Evolutionary conservation across 73 alveolate genomes (phyloP).

Genomic region (Effrenium voratum): DNA sequence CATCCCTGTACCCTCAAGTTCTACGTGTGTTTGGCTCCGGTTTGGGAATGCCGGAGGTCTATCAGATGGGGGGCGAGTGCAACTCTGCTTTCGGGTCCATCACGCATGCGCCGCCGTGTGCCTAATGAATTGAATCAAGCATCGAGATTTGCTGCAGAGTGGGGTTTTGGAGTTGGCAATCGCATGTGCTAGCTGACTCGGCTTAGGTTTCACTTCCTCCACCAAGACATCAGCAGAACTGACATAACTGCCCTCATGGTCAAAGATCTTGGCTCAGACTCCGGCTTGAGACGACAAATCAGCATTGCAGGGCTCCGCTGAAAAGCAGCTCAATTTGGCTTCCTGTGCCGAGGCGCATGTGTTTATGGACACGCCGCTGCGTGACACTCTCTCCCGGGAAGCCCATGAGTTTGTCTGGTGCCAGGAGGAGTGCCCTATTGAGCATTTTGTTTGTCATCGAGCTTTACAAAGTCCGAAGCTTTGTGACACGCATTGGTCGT

Average conservation of each 20-base stretch:
- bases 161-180: not conserved
- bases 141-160: not conserved
- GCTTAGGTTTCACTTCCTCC: conserved; percentile 29
- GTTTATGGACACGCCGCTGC: conserved; percentile 67
- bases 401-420: conserved; percentile 59
- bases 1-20: not conserved
- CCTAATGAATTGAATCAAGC: not conserved
- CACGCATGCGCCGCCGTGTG: conserved; percentile 10
- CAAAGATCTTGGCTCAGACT: too few relatives aligned
- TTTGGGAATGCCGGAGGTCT: not conserved
- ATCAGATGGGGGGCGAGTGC: conserved; percentile 59
- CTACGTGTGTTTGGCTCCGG: not conserved
- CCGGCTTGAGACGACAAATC: too few relatives aligned
- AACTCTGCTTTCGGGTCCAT: conserved; percentile 51
- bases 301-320: too few relatives aligned
- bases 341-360: conserved; percentile 48
- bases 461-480: too few relatives aligned
- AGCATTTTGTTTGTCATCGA: too few relatives aligned
- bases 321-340: too few relatives aligned
- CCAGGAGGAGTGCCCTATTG: conserved; percentile 16
- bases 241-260: conserved; percentile 56
- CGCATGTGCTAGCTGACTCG: not conserved
- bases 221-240: conserved; percentile 37
- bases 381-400: conserved; percentile 61
- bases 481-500: not conserved